A percentile compares a stretch with the other conserved stretches of the same genome.
Conservation (phyloP, 352 stramenopile species). For the Phytophthora cryptogea region DNA sequence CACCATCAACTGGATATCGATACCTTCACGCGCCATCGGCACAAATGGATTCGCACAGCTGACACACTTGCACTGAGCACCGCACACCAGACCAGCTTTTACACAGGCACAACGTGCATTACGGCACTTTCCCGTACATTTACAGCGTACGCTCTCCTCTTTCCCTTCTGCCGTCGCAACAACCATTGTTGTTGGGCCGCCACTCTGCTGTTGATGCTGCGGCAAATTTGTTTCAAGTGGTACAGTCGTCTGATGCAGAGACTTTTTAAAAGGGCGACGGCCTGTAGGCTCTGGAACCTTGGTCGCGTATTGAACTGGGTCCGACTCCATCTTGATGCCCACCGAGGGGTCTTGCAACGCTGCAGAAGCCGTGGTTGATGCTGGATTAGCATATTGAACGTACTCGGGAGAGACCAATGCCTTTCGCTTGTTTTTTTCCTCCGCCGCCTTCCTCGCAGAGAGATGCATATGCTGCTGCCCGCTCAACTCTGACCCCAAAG, state of each 20-base stretch:
- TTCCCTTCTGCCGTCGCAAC: slow-evolving; percentile 23
- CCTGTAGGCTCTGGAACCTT: slow-evolving; percentile 62
- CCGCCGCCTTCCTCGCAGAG: slow-evolving; percentile 44
- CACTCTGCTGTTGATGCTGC: slow-evolving; percentile 14
- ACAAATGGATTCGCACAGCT: slow-evolving; percentile 82
- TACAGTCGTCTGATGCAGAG: slow-evolving; percentile 49
- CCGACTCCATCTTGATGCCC: slow-evolving; percentile 33
- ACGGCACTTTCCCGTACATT: slow-evolving; percentile 84
- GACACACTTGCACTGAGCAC: slow-evolving; percentile 78
- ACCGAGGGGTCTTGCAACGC: slow-evolving; percentile 6
- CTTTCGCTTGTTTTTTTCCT: slow-evolving; percentile 86
- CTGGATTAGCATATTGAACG: slow-evolving; percentile 63
- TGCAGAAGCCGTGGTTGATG: slow-evolving; percentile 11
- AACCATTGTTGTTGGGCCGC: slow-evolving; percentile 4
- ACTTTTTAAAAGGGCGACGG: slow-evolving; percentile 70
- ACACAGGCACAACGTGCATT: slow-evolving; percentile 84
- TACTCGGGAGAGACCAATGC: slow-evolving; percentile 84
- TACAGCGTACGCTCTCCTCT: slow-evolving; percentile 62
- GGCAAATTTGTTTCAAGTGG: slow-evolving; percentile 11
- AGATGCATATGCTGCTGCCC: slow-evolving; percentile 51
- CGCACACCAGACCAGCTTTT: slow-evolving; percentile 81
- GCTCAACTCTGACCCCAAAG: slow-evolving; percentile 19
- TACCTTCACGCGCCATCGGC: slow-evolving; percentile 69
- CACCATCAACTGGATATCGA: slow-evolving; percentile 72
- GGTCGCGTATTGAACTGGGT: slow-evolving; percentile 44